Conservation (phyloP, 2,329 filamentous ascomycete genomes). For the Allantophomopsis cytisporea region DNA sequence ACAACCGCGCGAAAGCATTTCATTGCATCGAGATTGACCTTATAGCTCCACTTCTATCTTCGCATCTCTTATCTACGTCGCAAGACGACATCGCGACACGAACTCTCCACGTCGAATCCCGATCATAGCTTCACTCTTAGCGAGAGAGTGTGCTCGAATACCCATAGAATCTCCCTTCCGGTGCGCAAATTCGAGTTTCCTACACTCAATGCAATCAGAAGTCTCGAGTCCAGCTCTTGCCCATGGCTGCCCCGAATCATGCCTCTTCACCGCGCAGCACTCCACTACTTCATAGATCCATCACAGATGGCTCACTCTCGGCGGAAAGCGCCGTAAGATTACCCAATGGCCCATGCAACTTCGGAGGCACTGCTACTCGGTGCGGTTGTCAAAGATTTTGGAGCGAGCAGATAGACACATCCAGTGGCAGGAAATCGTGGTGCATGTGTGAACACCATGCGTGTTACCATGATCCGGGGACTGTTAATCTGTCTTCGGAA, state of each 20-base stretch:
- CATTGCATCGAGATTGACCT: too few species aligned
- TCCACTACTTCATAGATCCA: conserved; percentile 12
- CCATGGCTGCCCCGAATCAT: conserved; percentile 13
- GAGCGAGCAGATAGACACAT: conserved; percentile 18
- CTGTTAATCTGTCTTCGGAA: conserved; percentile 3
- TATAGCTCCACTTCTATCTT: too few species aligned
- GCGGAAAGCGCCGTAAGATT: conserved; percentile 7
- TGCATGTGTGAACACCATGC: conserved; percentile 44
- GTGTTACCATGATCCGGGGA: conserved; percentile 31
- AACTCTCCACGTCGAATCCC: too few species aligned
- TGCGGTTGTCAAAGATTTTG: conserved; percentile 42
- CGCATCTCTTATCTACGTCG: too few species aligned
- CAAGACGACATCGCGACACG: too few species aligned
- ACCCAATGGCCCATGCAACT: conserved; percentile 37
- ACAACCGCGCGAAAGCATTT: too few species aligned
- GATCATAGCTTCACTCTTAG: too few species aligned
- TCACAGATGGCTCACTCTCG: conserved; percentile 7
- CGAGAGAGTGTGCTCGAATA: too few species aligned
- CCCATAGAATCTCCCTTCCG: too few species aligned
- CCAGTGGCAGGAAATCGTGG: conserved; percentile 5
- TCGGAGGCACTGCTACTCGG: conserved; percentile 24
- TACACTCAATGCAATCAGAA: neutral
- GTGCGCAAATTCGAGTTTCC: too few species aligned
- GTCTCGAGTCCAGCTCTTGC: conserved; percentile 1
- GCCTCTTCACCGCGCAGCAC: conserved; percentile 10